A percentile compares a stretch with the other conserved stretches of the same genome.
Evolutionary conservation across 139 green algal genomes (phyloP).

Genomic region (Auxenochlorella pyrenoidosa): DNA sequence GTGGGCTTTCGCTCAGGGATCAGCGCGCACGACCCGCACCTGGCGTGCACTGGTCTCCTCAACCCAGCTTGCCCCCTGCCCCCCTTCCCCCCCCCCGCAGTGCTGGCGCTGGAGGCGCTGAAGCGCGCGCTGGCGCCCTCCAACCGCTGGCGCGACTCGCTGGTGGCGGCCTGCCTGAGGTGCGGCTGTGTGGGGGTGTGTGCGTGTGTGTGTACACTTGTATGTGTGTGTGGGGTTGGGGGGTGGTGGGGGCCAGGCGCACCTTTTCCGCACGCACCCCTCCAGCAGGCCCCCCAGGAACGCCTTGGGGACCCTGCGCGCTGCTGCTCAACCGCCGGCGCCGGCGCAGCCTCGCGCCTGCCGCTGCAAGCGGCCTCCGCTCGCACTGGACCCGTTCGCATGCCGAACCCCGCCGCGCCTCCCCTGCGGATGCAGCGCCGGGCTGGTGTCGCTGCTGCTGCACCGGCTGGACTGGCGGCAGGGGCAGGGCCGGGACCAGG

Average conservation of each 20-base stretch:
- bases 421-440: neutral
- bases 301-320: no score
- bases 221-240: no score
- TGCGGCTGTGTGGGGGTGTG: no score
- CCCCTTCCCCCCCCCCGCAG: conserved; percentile 15
- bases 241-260: no score
- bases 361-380: neutral
- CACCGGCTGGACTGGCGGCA: conserved; percentile 77
- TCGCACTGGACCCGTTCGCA: no score
- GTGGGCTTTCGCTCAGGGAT: no score
- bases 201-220: no score
- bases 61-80: neutral
- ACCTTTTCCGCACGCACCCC: no score
- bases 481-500: neutral
- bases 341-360: neutral
- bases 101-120: conserved; percentile 82
- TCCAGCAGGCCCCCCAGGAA: no score
- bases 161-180: conserved; percentile 70
- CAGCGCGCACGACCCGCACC: no score
- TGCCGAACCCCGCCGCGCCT: neutral
- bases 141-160: conserved; percentile 68
- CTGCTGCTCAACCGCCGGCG: no score
- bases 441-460: conserved; percentile 69
- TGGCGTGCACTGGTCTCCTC: conserved; percentile 65
- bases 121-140: conserved; percentile 66